phyloP scores from a whole-genome alignment of 148 eudicot species.

The Rhododendron ferrugineum region DNA sequence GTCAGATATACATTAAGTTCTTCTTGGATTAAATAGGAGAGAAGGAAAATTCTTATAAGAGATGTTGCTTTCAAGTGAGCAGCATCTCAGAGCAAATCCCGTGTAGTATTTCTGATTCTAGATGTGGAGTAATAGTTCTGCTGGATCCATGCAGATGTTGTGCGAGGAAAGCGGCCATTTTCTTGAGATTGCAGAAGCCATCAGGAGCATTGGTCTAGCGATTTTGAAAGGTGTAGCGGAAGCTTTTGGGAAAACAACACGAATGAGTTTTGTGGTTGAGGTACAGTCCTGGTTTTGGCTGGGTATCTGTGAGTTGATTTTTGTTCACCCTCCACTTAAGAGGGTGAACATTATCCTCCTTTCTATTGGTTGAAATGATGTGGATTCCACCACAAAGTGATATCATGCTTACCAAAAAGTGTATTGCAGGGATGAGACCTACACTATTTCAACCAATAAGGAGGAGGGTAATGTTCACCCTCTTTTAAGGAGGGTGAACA shows the following conservation, averaged over 20 bases:
- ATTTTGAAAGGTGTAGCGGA: constrained; percentile 74
- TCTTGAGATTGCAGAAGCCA: constrained; percentile 68
- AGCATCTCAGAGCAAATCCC: neutral
- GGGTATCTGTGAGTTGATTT: neutral
- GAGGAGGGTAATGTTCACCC: too few relatives aligned
- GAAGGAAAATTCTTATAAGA: neutral
- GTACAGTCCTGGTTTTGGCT: constrained; percentile 26
- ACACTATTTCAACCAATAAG: too few relatives aligned
- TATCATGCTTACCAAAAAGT: too few relatives aligned
- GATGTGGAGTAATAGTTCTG: neutral
- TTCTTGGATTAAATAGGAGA: neutral
- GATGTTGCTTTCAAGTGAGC: neutral
- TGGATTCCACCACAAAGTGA: too few relatives aligned
- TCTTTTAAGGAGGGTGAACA: too few relatives aligned
- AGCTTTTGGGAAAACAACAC: constrained; percentile 54
- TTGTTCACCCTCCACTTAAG: too few relatives aligned
- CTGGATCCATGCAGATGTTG: constrained; percentile 17
- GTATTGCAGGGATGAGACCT: too few relatives aligned
- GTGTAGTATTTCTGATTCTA: neutral
- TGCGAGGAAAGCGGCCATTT: constrained; percentile 62
- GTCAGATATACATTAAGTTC: neutral
- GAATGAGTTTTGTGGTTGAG: constrained; percentile 90
- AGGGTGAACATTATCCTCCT: too few relatives aligned
- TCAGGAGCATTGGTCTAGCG: constrained; percentile 69
- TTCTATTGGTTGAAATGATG: too few relatives aligned